Evolutionary conservation across 306 rosid genomes (phyloP).

Genomic region (barrel medic (Medicago truncatula)): DNA sequence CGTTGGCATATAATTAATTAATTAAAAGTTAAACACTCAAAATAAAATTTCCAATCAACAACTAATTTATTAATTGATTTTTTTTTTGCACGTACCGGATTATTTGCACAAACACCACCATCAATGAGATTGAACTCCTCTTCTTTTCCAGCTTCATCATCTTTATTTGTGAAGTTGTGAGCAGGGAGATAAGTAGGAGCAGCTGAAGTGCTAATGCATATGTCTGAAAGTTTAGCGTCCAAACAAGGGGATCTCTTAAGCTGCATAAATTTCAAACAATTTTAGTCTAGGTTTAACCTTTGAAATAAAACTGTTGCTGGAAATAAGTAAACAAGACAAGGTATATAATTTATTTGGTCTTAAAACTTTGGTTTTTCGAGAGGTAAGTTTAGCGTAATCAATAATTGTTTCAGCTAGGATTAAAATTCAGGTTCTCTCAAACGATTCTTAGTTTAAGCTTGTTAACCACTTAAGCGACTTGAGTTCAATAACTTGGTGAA

Average conservation of each 20-base stretch:
- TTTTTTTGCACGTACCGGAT: slow-evolving; percentile 54
- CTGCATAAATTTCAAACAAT: slow-evolving; percentile 41
- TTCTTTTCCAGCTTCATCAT: slow-evolving; percentile 21
- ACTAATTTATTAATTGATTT: background rate
- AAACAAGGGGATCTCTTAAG: slow-evolving; percentile 38
- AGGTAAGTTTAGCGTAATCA: too few species aligned
- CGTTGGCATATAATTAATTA: too few species aligned
- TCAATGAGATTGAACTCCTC: slow-evolving; percentile 67
- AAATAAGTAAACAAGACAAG: background rate
- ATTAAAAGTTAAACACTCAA: background rate
- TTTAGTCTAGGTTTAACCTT: background rate
- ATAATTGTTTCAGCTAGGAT: too few species aligned
- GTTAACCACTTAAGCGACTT: too few species aligned
- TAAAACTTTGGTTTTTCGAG: too few species aligned
- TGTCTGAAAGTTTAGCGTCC: slow-evolving; percentile 59
- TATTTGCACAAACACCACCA: slow-evolving; percentile 74
- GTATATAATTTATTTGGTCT: background rate
- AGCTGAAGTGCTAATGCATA: slow-evolving; percentile 66
- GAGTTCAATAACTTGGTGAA: background rate
- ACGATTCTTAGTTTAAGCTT: too few species aligned
- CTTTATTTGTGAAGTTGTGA: slow-evolving; percentile 47
- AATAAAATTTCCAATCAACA: background rate
- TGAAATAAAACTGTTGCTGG: background rate
- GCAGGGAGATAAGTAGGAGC: slow-evolving; percentile 71
- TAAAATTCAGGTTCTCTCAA: too few species aligned